phyloP scores from a whole-genome alignment of 805 yeast species.

The Yamadazyma takamatsuzukensis region DNA sequence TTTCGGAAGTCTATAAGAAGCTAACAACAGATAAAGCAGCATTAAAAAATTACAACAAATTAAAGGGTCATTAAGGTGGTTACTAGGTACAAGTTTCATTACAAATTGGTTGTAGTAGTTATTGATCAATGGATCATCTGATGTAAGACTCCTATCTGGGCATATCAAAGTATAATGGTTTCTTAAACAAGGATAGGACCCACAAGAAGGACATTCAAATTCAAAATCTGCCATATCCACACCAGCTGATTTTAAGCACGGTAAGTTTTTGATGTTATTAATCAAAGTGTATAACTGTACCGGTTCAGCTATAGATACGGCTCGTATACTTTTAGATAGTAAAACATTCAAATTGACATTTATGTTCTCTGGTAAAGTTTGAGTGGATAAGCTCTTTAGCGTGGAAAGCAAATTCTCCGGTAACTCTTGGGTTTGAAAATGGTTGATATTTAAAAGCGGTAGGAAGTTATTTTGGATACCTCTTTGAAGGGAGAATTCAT shows the following conservation, averaged over 20 bases:
- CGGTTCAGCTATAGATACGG: too few relatives aligned
- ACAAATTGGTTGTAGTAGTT: constrained; percentile 22
- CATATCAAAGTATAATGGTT: constrained; percentile 22
- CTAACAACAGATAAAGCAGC: constrained; percentile 46
- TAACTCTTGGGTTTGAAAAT: constrained; percentile 3
- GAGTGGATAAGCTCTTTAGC: too few relatives aligned
- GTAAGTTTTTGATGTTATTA: too few relatives aligned
- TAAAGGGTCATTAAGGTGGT: constrained; percentile 17
- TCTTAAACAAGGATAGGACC: constrained; percentile 19
- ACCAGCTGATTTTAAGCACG: too few relatives aligned
- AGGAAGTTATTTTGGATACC: constrained; percentile 7
- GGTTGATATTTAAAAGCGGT: constrained; percentile 8
- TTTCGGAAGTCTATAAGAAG: constrained; percentile 50
- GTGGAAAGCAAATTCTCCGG: too few relatives aligned
- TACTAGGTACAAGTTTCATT: constrained; percentile 14
- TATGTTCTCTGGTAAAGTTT: too few relatives aligned
- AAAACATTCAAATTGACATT: too few relatives aligned
- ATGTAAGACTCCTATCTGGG: constrained; percentile 18
- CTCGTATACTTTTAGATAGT: too few relatives aligned
- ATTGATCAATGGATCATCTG: constrained; percentile 19
- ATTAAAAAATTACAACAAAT: constrained; percentile 43
- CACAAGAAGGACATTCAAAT: too few relatives aligned
- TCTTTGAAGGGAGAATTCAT: constrained; percentile 4
- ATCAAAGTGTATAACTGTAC: too few relatives aligned
- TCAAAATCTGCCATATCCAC: too few relatives aligned